Conservation (phyloP, 2,329 filamentous ascomycete species). For the Fusarium haematococcum region DNA sequence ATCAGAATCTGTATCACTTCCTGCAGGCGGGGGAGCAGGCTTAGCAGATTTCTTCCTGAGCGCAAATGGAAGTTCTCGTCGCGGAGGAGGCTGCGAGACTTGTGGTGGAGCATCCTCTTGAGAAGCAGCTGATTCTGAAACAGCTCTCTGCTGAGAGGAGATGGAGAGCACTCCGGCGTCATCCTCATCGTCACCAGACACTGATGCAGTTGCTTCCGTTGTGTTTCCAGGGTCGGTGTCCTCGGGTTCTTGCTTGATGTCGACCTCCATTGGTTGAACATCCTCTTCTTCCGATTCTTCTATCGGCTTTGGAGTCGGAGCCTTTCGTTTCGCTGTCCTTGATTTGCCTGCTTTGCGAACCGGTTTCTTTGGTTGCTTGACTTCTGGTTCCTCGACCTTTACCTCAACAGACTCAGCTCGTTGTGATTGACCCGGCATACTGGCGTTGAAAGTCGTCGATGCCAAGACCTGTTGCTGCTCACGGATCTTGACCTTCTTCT, state of each 20-base stretch:
- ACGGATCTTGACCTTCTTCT: slow-evolving; percentile 84
- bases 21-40: slow-evolving; percentile 43
- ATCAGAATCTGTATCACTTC: slow-evolving; percentile 66
- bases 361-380: slow-evolving; percentile 41
- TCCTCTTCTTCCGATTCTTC: slow-evolving; percentile 55
- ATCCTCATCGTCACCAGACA: slow-evolving; percentile 57
- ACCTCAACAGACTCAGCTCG: slow-evolving; percentile 37
- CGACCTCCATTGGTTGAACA: slow-evolving; percentile 64
- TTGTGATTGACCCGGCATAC: slow-evolving; percentile 45
- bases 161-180: slow-evolving; percentile 36
- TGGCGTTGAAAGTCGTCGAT: slow-evolving; percentile 55
- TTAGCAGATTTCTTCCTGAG: slow-evolving; percentile 48
- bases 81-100: slow-evolving; percentile 49
- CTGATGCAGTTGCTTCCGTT: slow-evolving; percentile 56
- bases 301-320: slow-evolving; percentile 50
- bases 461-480: slow-evolving; percentile 75
- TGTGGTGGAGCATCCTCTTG: slow-evolving; percentile 29
- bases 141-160: slow-evolving; percentile 9
- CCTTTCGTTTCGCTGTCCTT: slow-evolving; percentile 64
- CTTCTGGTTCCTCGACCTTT: slow-evolving; percentile 21
- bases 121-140: slow-evolving; percentile 1
- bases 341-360: slow-evolving; percentile 50
- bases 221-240: slow-evolving; percentile 56
- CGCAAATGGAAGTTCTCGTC: slow-evolving; percentile 59
- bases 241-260: slow-evolving; percentile 51